phyloP scores from a whole-genome alignment of 2,329 filamentous ascomycete species.

The Laburnicola sp. region DNA sequence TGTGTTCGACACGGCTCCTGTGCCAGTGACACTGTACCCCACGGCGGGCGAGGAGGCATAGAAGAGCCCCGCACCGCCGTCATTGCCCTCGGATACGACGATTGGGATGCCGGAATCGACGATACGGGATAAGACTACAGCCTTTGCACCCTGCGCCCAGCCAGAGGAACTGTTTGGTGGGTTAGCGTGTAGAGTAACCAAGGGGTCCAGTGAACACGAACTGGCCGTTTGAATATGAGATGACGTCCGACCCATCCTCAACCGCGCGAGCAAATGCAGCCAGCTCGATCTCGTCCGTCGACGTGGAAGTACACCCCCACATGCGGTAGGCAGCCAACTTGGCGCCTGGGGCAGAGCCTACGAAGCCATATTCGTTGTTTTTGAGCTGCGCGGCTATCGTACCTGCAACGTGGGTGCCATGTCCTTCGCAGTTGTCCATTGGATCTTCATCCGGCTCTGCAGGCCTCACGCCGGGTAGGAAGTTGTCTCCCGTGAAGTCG shows the following conservation, averaged over 20 bases:
- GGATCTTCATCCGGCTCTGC: conserved; percentile 56
- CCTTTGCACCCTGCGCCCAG: conserved; percentile 45
- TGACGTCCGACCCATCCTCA: conserved; percentile 52
- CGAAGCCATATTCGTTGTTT: conserved; percentile 16
- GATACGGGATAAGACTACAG: conserved; percentile 48
- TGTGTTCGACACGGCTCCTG: conserved; percentile 51
- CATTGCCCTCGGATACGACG: conserved; percentile 57
- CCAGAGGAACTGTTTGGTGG: conserved; percentile 16
- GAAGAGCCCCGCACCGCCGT: conserved; percentile 55
- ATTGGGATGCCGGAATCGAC: conserved; percentile 55
- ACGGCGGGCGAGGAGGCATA: conserved; percentile 49
- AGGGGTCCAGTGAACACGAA: not conserved
- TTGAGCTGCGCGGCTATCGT: conserved; percentile 63
- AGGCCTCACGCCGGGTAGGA: conserved; percentile 36
- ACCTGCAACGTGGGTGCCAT: conserved; percentile 60
- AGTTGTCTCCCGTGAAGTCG: conserved; percentile 61
- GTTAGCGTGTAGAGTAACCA: conserved; percentile 1
- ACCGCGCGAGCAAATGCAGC: conserved; percentile 52
- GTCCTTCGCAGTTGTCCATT: conserved; percentile 56
- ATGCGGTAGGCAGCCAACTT: conserved; percentile 56
- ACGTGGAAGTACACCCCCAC: conserved; percentile 13
- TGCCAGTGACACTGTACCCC: conserved; percentile 49
- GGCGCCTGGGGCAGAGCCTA: conserved; percentile 41
- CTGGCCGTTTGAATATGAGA: conserved; percentile 26
- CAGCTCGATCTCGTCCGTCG: conserved; percentile 19